These are phyloP conservation scores for Pulveroboletus frians DNA, from an alignment of 768 basidiomycete genomes.

Conservation along the genomic window DNA sequence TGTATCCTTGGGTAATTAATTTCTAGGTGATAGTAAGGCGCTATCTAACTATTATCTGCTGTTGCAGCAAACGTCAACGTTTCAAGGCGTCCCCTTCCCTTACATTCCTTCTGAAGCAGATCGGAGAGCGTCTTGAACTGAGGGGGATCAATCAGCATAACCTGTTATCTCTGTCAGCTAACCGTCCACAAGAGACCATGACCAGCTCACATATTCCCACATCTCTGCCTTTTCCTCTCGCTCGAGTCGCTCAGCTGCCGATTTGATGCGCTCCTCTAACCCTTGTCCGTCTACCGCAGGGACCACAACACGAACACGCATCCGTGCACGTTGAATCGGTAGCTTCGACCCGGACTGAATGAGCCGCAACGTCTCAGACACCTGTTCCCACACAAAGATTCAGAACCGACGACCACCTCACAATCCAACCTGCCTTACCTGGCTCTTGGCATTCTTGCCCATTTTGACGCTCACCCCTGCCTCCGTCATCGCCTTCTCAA, in stretches of 20 bases:
- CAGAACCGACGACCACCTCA: not conserved
- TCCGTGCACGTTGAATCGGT: conserved; percentile 87
- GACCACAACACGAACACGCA: conserved; percentile 84
- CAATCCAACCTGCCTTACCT: conserved; percentile 45
- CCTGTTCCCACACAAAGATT: conserved; percentile 39
- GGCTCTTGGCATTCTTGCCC: conserved; percentile 90
- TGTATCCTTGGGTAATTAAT: not conserved
- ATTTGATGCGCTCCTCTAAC: conserved; percentile 65
- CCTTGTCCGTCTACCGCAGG: conserved; percentile 60
- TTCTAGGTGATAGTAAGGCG: not conserved
- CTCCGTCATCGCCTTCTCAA: conserved; percentile 97
- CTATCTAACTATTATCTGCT: conserved; percentile 29
- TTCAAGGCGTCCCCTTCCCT: conserved; percentile 82
- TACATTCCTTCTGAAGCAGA: conserved; percentile 84
- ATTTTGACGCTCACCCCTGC: conserved; percentile 87
- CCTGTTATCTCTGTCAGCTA: conserved; percentile 43
- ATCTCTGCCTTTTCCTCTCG: conserved; percentile 71
- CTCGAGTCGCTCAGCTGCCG: conserved; percentile 79
- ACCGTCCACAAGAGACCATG: not conserved
- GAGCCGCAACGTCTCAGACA: conserved; percentile 81
- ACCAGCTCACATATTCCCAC: conserved; percentile 77
- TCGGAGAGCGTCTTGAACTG: conserved; percentile 89
- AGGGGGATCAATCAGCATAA: conserved; percentile 88
- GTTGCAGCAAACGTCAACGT: conserved; percentile 72
- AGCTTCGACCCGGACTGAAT: conserved; percentile 80